Conservation (phyloP, 768 basidiomycete genomes). For the Termitomyces bulborhizus region DNA sequence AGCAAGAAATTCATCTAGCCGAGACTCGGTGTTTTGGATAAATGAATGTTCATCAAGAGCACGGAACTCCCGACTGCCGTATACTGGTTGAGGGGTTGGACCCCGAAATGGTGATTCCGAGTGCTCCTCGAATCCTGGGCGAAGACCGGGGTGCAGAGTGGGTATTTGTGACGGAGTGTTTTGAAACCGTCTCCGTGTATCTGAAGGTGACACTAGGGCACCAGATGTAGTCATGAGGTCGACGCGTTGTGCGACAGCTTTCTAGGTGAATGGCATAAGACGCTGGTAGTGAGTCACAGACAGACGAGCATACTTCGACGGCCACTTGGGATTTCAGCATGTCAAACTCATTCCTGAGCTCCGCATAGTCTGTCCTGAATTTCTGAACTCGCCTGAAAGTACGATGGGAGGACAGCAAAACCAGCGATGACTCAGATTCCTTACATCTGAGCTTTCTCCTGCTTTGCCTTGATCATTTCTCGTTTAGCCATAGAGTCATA, state of each 20-base stretch:
- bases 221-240: conserved; percentile 55
- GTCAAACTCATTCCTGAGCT: conserved; percentile 82
- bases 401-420: neutral
- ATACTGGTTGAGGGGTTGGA: conserved; percentile 46
- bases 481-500: conserved; percentile 96
- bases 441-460: conserved; percentile 92
- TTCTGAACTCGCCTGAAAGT: conserved; percentile 79
- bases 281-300: neutral
- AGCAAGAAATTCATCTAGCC: conserved; percentile 85
- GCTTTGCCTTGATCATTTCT: conserved; percentile 93
- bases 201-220: conserved; percentile 36
- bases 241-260: conserved; percentile 49
- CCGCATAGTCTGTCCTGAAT: conserved; percentile 81
- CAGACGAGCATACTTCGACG: conserved; percentile 32
- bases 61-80: conserved; percentile 61
- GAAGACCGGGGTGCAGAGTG: conserved; percentile 48
- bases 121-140: conserved; percentile 40
- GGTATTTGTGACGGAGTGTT: conserved; percentile 35
- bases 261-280: conserved; percentile 31
- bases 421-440: conserved; percentile 16
- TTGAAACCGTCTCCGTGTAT: conserved; percentile 65
- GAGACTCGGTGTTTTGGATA: conserved; percentile 72
- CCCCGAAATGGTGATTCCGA: conserved; percentile 86
- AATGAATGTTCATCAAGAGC: conserved; percentile 89
- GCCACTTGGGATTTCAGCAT: conserved; percentile 57